Evolutionary conservation across 2,329 filamentous ascomycete species (phyloP), one percentile per base, ranked within the genome.

Genomic region (Trichoderma sp.): DNA sequence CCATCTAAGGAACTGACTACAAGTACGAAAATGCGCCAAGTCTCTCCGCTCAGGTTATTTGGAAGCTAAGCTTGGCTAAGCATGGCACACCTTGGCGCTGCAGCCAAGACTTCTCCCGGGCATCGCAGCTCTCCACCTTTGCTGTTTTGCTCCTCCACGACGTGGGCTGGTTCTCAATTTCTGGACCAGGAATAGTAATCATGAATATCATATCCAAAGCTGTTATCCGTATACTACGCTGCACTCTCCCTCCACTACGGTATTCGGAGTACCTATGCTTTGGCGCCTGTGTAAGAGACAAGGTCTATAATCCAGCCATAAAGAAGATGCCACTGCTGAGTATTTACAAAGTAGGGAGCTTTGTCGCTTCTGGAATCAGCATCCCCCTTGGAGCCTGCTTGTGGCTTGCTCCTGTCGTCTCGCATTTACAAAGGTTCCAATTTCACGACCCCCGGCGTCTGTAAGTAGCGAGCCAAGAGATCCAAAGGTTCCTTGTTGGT

Each of bases 401-500:
- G 37, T 28, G 21, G 52, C 59, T 54, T 30, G 46, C 24, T 21
- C 32, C 24, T 64, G 52, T 64, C 11, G 21, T 54, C 18, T 28
- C 24, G 32, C 39, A 16, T 54, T 63, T 64, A 64, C 60, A 64
- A 64, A 64, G 60, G 60, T 64, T 64, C 60, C 60, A 49, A 37
- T 32, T 46, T 30, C 49, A 52, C 30, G 46, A 11, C 26, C 43
- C 59, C 59, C 21, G 24, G 24, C 24, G n/a, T 4, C 18, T 46
- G 43, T 11, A n/a, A n/a, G 28, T 32, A 51, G 59, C 49, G 11
- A 58, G 63, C 63, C 63, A 66, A 66, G 63, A 66, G 34, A 55
- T 66, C 54, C 63, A 66, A 66, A 66, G 63, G 63, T 66, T 66
- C 63, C 63, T 32, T 49, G 46, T 52, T 46, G 43, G 43, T 64